Base-by-base conservation (phyloP, 768 basidiomycete species). In the Hygrophoropsis aurantiaca region DNA sequence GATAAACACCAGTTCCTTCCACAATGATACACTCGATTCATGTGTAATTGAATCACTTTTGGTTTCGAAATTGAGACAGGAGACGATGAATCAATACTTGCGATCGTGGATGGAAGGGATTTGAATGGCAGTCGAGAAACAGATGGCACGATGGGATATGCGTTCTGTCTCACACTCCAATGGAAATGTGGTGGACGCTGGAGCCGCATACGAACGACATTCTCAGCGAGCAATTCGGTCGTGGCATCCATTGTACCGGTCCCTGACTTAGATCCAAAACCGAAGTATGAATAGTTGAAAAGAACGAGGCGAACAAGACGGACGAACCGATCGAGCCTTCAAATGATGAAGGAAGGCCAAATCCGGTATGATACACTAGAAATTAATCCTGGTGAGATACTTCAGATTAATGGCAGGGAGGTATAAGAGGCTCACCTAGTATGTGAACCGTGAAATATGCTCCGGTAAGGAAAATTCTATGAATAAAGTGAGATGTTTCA, bases 61-160 rank as follows among this genome's bases (percentile, higher is more conserved):
- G 19, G 20, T 9, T 18, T 30, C 20, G 19, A 20, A n/a, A 3
- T 11, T 21, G 49, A 1, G 21, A 46, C n/a, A 50, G 66, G 58
- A 4, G 56, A 9, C 11, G 40, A 2, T 11, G 59, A 56, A 38
- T 72, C 66, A 7, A 74, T 56, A n/a, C 66, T 77, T 5, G 78
- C 68, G 45, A 84, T 82, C 0, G 82, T 81, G 61, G 84, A 84
- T 2, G 83, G 83, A 49, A 84, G 83, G 0, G 75, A 64, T 56
- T 83, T 74, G 34, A 74, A 70, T 6, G 75, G 72, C 11, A 69
- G 55, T 2, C 51, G 47, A 13, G 75, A 75, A 6, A 78, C 64
- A 7, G 64, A 53, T 1, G 78, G 78, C 47, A 81, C 64, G 9
- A 67, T 69, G 15, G 83, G 65, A 54, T 73, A 81, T 5, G 69